Conservation (phyloP, 352 stramenopile genomes). For the Phytopythium oedochilum region DNA sequence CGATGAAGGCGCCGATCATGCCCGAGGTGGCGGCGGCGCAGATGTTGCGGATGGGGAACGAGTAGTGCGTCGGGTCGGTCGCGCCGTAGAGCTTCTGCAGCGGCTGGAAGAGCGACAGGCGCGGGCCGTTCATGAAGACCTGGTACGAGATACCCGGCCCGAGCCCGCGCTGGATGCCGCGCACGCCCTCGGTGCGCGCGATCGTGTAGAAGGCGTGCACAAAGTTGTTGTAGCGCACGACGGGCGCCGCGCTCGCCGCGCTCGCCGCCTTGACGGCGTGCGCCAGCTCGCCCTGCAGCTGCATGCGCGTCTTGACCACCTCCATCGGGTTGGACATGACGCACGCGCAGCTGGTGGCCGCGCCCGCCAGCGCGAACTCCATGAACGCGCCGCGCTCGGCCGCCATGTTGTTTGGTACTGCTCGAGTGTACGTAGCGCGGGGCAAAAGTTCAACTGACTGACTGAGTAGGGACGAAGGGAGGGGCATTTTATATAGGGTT, state of each 20-base stretch:
- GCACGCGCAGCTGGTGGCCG: constrained; percentile 60
- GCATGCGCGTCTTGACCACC: constrained; percentile 88
- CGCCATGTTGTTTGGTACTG: constrained; percentile 11
- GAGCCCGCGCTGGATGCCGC: constrained; percentile 76
- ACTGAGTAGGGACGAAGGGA: no score
- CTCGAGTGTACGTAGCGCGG: not conserved
- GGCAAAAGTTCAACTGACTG: constrained; percentile 1
- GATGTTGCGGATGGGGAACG: constrained; percentile 75
- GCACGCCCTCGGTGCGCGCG: constrained; percentile 61
- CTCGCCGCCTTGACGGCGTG: constrained; percentile 23
- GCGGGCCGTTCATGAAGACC: constrained; percentile 76
- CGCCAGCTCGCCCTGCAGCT: constrained; percentile 81
- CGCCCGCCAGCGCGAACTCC: constrained; percentile 67
- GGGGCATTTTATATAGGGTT: not conserved
- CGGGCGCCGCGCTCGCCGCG: constrained; percentile 15
- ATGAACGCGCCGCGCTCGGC: constrained; percentile 48
- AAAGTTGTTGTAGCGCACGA: constrained; percentile 81
- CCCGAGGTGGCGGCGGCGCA: constrained; percentile 68
- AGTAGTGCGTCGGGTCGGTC: constrained; percentile 68
- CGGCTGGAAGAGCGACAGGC: constrained; percentile 74
- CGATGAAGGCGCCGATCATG: constrained; percentile 69
- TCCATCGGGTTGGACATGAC: constrained; percentile 89
- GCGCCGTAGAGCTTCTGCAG: constrained; percentile 76
- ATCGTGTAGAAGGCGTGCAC: constrained; percentile 86
- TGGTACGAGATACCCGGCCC: constrained; percentile 79